A percentile compares a stretch with the other conserved stretches of the same genome.
Evolutionary conservation across 2,329 filamentous ascomycete genomes (phyloP).

Genomic region (Cladosporium sp.): DNA sequence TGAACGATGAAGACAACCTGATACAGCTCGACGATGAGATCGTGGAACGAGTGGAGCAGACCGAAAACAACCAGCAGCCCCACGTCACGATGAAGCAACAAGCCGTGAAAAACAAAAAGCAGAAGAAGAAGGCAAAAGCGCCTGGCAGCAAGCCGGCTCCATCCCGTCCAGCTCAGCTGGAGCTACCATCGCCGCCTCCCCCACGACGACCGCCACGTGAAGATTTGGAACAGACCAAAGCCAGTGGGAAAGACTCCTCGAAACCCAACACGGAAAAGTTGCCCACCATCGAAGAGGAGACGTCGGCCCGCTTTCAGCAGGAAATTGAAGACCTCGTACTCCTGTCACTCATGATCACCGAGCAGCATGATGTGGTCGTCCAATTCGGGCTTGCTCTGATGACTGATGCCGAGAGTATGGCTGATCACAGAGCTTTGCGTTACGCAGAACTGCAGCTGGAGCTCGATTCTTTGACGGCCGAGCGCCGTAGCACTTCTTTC

Average conservation of each 20-base stretch:
- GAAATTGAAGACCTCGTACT: not conserved
- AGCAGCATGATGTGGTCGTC: not conserved
- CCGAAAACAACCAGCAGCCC: not conserved
- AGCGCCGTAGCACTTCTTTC: not conserved
- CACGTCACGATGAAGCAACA: conserved; percentile 6
- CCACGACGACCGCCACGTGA: not conserved
- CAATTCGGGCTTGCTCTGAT: conserved; percentile 3
- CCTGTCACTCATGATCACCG: not conserved
- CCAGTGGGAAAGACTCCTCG: not conserved
- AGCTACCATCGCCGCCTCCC: not conserved
- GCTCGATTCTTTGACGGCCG: not conserved
- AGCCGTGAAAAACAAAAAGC: conserved; percentile 8
- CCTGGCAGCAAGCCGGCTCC: not conserved
- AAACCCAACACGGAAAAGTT: not conserved
- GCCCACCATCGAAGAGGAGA: too few relatives aligned
- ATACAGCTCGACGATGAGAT: not conserved
- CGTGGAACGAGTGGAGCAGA: not conserved
- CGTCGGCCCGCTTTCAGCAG: not conserved
- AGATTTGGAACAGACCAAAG: not conserved
- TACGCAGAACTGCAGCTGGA: not conserved
- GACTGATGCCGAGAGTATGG: not conserved
- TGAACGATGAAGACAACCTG: not conserved
- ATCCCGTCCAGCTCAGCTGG: not conserved
- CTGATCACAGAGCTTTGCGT: not conserved
- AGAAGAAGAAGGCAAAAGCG: conserved; percentile 9